Conservation (phyloP, 192 early-diverging fungal genomes). For the Thoreauomyces humboldtii region DNA sequence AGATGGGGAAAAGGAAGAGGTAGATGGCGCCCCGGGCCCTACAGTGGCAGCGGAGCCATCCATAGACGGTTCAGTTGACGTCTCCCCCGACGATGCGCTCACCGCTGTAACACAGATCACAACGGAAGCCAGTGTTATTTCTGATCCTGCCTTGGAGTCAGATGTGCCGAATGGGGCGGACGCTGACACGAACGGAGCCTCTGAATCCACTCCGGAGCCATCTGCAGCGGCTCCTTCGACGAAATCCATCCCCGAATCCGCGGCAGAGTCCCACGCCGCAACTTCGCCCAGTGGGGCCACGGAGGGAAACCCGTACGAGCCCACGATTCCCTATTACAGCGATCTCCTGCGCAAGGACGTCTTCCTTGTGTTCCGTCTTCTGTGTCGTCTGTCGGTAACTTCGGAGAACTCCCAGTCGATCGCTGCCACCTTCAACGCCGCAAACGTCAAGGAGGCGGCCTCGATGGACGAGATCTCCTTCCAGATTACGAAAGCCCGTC, state of each 20-base stretch:
- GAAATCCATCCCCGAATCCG: not conserved
- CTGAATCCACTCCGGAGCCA: too few species aligned
- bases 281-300: not conserved
- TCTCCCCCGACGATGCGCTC: too few species aligned
- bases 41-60: too few species aligned
- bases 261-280: not conserved
- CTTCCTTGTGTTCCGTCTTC: constrained; percentile 50
- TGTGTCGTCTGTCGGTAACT: constrained; percentile 49
- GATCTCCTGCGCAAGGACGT: constrained; percentile 51
- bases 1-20: too few species aligned
- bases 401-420: constrained; percentile 18
- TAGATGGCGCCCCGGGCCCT: too few species aligned
- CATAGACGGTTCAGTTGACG: too few species aligned
- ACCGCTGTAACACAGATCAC: too few species aligned
- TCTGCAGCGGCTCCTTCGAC: not conserved
- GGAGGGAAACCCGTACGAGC: constrained; percentile 46
- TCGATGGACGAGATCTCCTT: constrained; percentile 43
- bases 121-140: too few species aligned
- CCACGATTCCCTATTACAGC: constrained; percentile 52
- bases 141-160: too few species aligned
- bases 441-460: constrained; percentile 24
- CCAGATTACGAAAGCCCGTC: constrained; percentile 33
- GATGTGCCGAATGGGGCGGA: too few species aligned
- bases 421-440: constrained; percentile 30
- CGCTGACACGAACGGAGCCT: too few species aligned